Evolutionary conservation across 306 rosid species (phyloP).

Genomic region (Gynostemma pentaphyllum): DNA sequence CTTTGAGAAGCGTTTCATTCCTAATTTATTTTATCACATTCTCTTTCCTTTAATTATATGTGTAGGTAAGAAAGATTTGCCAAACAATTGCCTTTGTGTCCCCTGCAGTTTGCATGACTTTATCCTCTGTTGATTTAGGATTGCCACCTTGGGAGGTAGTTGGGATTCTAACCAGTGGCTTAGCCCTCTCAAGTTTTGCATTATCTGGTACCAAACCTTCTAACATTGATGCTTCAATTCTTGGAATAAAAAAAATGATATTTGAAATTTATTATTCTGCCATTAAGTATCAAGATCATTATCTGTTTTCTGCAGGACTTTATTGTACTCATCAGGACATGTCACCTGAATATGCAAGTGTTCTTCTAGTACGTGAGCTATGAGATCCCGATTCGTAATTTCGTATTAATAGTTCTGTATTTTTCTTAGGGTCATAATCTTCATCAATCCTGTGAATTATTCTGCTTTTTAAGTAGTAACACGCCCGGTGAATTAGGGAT

Average conservation of each 20-base stretch:
- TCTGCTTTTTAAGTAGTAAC: too few relatives aligned
- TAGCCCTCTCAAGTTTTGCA: constrained; percentile 97
- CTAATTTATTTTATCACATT: not conserved
- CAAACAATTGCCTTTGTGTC: constrained; percentile 91
- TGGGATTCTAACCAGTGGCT: constrained; percentile 69
- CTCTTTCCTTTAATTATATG: not conserved
- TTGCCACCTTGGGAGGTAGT: constrained; percentile 93
- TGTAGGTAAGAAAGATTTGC: constrained; percentile 92
- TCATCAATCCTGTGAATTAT: too few relatives aligned
- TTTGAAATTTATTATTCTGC: constrained; percentile 5
- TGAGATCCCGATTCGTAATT: not conserved
- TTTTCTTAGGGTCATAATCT: too few relatives aligned
- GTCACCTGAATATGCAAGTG: constrained; percentile 91
- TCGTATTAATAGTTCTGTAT: not conserved
- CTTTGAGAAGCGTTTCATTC: not conserved
- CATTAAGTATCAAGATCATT: constrained; percentile 8
- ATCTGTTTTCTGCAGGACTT: constrained; percentile 51
- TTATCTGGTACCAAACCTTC: constrained; percentile 51
- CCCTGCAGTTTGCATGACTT: constrained; percentile 97
- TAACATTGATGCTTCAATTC: not conserved
- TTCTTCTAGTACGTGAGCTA: constrained; percentile 56
- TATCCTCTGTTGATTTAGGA: constrained; percentile 89
- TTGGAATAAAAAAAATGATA: not conserved
- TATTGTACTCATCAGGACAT: constrained; percentile 97
- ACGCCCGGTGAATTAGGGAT: too few relatives aligned